phyloP scores from a whole-genome alignment of 805 yeast genomes.

The Saturnispora sanitii region DNA sequence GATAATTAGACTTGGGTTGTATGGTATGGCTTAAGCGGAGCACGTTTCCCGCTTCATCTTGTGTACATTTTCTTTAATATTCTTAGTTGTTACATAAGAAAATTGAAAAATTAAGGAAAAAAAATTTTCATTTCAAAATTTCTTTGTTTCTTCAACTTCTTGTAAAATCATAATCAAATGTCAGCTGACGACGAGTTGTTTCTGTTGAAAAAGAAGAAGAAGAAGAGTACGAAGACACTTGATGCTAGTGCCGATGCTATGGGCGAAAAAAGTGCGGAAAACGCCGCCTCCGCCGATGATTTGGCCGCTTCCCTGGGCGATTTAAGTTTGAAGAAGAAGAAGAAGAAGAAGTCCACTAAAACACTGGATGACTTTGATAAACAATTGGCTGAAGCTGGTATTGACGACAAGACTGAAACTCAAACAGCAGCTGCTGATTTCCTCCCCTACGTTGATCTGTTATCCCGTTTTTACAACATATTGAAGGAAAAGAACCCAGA shows the following conservation, averaged over 20 bases:
- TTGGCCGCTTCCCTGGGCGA: constrained; percentile 59
- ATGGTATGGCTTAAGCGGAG: not conserved
- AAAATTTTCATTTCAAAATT: too few relatives aligned
- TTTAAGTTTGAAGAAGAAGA: constrained; percentile 57
- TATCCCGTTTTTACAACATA: constrained; percentile 77
- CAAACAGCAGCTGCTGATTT: constrained; percentile 39
- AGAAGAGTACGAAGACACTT: constrained; percentile 32
- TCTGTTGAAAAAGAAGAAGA: constrained; percentile 74
- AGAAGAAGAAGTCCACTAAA: constrained; percentile 76
- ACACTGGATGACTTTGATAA: constrained; percentile 78
- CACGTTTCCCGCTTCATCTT: too few relatives aligned
- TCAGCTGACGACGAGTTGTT: constrained; percentile 50
- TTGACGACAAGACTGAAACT: constrained; percentile 36
- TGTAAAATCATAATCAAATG: constrained; percentile 6
- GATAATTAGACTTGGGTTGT: not conserved
- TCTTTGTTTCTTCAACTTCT: too few relatives aligned
- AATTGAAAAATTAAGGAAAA: too few relatives aligned
- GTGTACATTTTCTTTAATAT: too few relatives aligned
- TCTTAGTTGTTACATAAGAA: too few relatives aligned
- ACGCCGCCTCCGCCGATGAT: constrained; percentile 29
- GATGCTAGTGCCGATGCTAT: constrained; percentile 19
- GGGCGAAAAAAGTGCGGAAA: constrained; percentile 28
- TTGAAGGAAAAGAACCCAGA: constrained; percentile 94
- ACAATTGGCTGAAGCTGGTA: constrained; percentile 84
- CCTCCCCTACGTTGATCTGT: constrained; percentile 58